Evolutionary conservation across 768 basidiomycete genomes (phyloP), one percentile per base, ranked within the genome.

Genomic region (Arthromyces matolae): DNA sequence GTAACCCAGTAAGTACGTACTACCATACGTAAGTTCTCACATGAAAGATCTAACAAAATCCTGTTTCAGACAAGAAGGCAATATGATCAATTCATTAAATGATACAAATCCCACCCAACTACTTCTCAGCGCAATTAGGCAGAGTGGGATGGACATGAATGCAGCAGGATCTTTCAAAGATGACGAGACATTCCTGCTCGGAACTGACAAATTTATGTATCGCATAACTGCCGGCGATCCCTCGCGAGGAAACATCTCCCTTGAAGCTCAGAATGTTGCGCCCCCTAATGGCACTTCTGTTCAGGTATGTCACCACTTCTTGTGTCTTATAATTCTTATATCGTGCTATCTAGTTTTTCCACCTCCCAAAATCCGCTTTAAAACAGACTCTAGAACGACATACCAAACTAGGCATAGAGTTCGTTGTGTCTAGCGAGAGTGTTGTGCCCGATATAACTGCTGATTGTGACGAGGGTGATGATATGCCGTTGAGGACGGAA

Each of bases 201-300:
- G 77, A 2, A 71, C 72, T 56, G 59, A 24, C 4, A 31, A 25
- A 18, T 73, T 75, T 37, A 68, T 84, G 31, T 78, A 77, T 56
- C 73, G 66, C 45, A 81, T 90, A 49, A 79, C 72, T 19, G 82
- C 86, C 0, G 88, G 88, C 3, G 86, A 85, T 57, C 86, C 85
- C 1, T 80, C 80, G 13, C 75, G 83, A 5, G 88, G 88, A 2
- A 73, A 75, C 3, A 72, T 89, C 12, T 79, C 87, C 1, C 66
- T 90, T 1, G 78, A 80, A 18, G 67, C 77, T 1, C 66, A 71
- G 18, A 67, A 65, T 12, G 19, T 33, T 19, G 77, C 82, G 3
- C 84, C 84, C 2, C 55, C 54, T 3, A 58, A 65, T 12, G 83
- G 80, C n/a, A 65, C 75, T 6, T 50, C 56, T 3, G 76, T 86